Evolutionary conservation across 78 protist species (phyloP).

Genomic region (Monocercomonoides exilis): DNA sequence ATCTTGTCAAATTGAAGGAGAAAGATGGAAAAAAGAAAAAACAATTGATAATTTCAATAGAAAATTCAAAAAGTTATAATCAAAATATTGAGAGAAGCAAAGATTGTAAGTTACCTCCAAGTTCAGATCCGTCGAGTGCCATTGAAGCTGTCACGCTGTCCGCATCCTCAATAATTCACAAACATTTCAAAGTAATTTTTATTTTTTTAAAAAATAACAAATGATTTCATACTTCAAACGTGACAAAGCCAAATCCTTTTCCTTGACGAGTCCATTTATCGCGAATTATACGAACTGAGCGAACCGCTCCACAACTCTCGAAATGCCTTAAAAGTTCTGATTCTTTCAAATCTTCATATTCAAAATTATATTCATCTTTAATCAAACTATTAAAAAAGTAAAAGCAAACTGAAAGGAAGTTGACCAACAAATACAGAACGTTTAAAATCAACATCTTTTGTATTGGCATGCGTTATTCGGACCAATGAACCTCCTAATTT

Average conservation of each 20-base stretch:
- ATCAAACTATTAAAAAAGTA: no score
- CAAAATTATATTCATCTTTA: not conserved
- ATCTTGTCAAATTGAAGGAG: no score
- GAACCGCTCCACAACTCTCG: not conserved
- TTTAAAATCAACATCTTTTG: not conserved
- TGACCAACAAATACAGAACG: not conserved
- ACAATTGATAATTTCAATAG: no score
- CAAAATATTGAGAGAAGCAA: no score
- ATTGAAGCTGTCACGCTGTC: no score
- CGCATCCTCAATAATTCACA: no score
- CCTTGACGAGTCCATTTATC: not conserved
- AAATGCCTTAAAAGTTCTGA: not conserved
- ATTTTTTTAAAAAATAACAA: no score
- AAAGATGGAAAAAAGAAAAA: no score
- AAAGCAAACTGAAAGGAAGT: not conserved
- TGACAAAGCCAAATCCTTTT: not conserved
- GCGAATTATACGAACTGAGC: not conserved
- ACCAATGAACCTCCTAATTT: not conserved
- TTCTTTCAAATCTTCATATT: not conserved
- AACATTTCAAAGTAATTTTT: no score
- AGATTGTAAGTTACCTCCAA: no score
- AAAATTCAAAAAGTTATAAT: no score
- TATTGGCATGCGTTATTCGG: not conserved
- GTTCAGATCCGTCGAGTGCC: not conserved
- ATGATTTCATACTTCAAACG: not conserved